Percentiles rank a stretch among this genome's conserved stretches.
phyloP scores from a whole-genome alignment of 1,284 basidiomycete genomes.

The Puccinia polysora region DNA sequence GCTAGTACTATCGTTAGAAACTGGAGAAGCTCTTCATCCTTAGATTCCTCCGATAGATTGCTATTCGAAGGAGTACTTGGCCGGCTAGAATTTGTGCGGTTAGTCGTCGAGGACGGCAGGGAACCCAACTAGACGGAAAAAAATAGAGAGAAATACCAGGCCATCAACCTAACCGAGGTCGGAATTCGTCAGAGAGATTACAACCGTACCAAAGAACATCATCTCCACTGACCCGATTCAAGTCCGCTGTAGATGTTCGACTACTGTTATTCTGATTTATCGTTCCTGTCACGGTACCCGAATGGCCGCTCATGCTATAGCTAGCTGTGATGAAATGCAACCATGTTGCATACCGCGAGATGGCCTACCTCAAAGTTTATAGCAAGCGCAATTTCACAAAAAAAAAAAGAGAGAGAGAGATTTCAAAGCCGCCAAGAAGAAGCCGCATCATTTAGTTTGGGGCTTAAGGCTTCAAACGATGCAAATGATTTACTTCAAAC shows the following conservation, averaged over 20 bases:
- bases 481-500: too few species aligned
- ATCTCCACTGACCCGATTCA: conserved; percentile 40
- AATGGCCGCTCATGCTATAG: conserved; percentile 1
- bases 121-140: conserved; percentile 26
- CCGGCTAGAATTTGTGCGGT: conserved; percentile 4
- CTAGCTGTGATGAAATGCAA: conserved; percentile 7
- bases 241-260: conserved; percentile 1
- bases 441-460: too few species aligned
- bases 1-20: conserved; percentile 15
- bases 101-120: conserved; percentile 4
- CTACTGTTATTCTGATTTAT: background rate
- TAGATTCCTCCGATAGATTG: conserved; percentile 15
- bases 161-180: conserved; percentile 38
- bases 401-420: background rate
- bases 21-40: conserved; percentile 26
- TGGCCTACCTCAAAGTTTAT: conserved; percentile 2
- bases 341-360: conserved; percentile 37
- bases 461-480: too few species aligned
- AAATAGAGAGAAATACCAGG: background rate
- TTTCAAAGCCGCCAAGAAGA: too few species aligned
- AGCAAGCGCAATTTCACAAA: conserved; percentile 2
- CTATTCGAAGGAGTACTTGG: conserved; percentile 11
- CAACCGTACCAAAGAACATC: conserved; percentile 25
- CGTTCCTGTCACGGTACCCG: conserved; percentile 3
- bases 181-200: conserved; percentile 35